These are phyloP conservation scores for Byssochlamys sp. DNA, from an alignment of 2,329 filamentous ascomycete species.

Conservation along the genomic window DNA sequence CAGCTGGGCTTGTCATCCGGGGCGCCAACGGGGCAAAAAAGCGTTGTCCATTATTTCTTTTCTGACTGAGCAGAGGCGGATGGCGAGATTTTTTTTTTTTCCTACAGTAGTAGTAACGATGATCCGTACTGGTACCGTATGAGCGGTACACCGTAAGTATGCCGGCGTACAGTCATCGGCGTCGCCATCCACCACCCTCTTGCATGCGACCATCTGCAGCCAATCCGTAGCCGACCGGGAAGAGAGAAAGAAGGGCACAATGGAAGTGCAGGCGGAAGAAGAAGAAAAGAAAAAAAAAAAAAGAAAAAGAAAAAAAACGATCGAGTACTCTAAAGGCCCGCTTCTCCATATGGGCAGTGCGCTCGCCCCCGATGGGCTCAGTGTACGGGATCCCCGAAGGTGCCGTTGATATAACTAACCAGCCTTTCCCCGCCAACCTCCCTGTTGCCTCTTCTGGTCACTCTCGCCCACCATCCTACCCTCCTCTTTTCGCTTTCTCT, in stretches of 20 bases:
- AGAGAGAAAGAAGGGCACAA: background rate
- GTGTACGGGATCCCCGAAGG: background rate
- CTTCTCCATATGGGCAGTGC: background rate
- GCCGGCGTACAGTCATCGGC: conserved; percentile 8
- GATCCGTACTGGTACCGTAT: conserved; percentile 13
- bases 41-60: too few species aligned
- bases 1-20: background rate
- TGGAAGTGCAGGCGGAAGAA: background rate
- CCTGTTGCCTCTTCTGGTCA: conserved; percentile 11
- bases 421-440: conserved; percentile 4
- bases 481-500: conserved; percentile 10
- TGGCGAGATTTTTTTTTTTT: background rate
- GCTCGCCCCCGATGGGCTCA: background rate
- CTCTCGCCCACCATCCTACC: conserved; percentile 12
- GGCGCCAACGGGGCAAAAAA: background rate
- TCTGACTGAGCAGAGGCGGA: background rate
- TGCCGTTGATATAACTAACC: conserved; percentile 1
- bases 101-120: conserved; percentile 4
- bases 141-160: conserved; percentile 11
- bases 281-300: background rate
- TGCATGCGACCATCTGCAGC: conserved; percentile 3
- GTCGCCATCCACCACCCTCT: conserved; percentile 4
- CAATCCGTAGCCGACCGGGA: background rate
- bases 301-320: too few species aligned
- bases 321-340: background rate